These are phyloP conservation scores for Scedosporium aurantiacum DNA, from an alignment of 2,329 filamentous ascomycete species.

Conservation along the genomic window DNA sequence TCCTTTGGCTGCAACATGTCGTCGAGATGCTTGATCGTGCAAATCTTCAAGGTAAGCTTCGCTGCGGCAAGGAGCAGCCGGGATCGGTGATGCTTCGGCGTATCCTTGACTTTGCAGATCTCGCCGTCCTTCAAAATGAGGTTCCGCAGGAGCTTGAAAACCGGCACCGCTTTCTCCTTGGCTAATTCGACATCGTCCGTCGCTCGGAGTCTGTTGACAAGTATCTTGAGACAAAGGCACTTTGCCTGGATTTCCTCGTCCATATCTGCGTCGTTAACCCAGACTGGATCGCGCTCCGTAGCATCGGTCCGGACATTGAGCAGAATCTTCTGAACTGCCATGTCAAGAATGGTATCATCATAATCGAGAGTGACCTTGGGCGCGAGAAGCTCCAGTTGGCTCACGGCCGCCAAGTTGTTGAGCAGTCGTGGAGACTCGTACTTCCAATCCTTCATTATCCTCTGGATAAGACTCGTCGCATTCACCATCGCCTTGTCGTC, in stretches of 20 bases:
- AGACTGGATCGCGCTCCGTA: slow-evolving; percentile 44
- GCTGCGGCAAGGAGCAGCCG: slow-evolving; percentile 75
- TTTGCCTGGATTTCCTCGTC: slow-evolving; percentile 80
- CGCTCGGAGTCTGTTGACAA: slow-evolving; percentile 73
- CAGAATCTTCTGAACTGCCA: slow-evolving; percentile 65
- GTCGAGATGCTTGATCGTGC: slow-evolving; percentile 65
- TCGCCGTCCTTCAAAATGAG: slow-evolving; percentile 70
- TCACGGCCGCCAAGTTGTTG: slow-evolving; percentile 58
- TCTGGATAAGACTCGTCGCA: slow-evolving; percentile 70
- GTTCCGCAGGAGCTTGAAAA: slow-evolving; percentile 70
- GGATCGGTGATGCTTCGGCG: slow-evolving; percentile 66
- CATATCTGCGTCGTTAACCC: slow-evolving; percentile 56
- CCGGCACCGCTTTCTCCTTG: slow-evolving; percentile 50
- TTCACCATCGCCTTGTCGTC: slow-evolving; percentile 70
- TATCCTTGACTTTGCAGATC: slow-evolving; percentile 62
- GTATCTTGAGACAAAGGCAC: slow-evolving; percentile 67
- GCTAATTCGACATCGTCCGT: slow-evolving; percentile 39
- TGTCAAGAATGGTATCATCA: slow-evolving; percentile 66
- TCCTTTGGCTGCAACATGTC: slow-evolving; percentile 58
- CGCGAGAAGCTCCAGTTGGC: slow-evolving; percentile 65
- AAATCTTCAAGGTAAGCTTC: slow-evolving; percentile 73
- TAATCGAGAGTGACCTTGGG: slow-evolving; percentile 62
- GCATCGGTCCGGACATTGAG: slow-evolving; percentile 57
- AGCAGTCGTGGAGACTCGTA: slow-evolving; percentile 67
- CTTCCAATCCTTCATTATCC: slow-evolving; percentile 61